These are phyloP conservation scores for Diophrys appendiculata DNA, from an alignment of 73 alveolate genomes.

Conservation along the genomic window DNA sequence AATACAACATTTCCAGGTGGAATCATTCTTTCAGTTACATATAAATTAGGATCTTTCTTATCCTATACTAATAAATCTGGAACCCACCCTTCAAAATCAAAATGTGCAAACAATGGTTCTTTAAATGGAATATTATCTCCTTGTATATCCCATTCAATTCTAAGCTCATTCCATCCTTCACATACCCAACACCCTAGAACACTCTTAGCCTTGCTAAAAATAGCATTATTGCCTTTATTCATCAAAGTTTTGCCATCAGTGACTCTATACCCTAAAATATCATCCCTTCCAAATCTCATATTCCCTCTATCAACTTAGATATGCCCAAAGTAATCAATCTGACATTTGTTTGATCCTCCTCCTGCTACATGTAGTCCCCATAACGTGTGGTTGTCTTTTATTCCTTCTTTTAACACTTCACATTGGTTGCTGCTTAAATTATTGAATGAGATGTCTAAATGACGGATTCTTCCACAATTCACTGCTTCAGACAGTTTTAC, in stretches of 20 bases:
- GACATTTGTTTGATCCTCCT: conserved; percentile 84
- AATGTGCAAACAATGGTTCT: conserved; percentile 37
- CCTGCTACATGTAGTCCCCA: conserved; percentile 92
- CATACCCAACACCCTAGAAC: conserved; percentile 81
- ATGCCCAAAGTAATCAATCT: conserved; percentile 3
- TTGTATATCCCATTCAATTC: conserved; percentile 50
- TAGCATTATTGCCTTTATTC: conserved; percentile 3
- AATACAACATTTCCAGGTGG: conserved; percentile 41
- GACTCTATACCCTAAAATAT: too few species aligned
- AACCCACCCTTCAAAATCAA: conserved; percentile 35
- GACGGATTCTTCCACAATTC: conserved; percentile 63
- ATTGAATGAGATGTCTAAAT: conserved; percentile 87
- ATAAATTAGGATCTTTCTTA: not conserved
- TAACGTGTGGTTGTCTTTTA: conserved; percentile 74
- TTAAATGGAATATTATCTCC: not conserved
- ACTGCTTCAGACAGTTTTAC: conserved; percentile 48
- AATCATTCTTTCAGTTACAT: conserved; percentile 14
- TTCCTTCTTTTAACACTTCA: conserved; percentile 67
- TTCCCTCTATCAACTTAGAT: not conserved
- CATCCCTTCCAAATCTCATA: not conserved
- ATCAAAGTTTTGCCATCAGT: conserved; percentile 2
- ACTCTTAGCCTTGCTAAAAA: not conserved
- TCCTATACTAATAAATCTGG: conserved; percentile 28
- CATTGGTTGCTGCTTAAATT: conserved; percentile 71
- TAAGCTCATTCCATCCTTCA: conserved; percentile 91